These are phyloP conservation scores for Komagataella ulmi DNA, from an alignment of 805 yeast species.

Conservation along the genomic window DNA sequence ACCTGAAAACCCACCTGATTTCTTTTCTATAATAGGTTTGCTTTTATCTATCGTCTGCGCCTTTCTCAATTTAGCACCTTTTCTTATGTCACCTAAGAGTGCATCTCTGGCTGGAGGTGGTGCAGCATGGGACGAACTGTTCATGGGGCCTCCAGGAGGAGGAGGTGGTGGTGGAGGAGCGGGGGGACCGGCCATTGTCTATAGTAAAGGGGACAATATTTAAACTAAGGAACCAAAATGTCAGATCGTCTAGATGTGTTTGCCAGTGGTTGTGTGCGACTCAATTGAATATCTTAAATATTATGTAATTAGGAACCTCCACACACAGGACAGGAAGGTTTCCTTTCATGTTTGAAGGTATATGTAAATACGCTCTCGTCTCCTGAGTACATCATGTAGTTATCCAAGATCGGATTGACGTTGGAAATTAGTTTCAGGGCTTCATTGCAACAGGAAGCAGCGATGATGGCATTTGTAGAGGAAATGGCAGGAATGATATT, in stretches of 20 bases:
- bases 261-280: background rate
- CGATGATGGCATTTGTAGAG: slow-evolving; percentile 84
- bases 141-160: slow-evolving; percentile 20
- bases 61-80: slow-evolving; percentile 48
- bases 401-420: slow-evolving; percentile 50
- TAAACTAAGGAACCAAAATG: too few species aligned
- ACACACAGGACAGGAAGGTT: slow-evolving; percentile 27
- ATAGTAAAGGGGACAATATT: slow-evolving; percentile 2
- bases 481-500: slow-evolving; percentile 91
- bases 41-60: slow-evolving; percentile 58
- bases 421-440: slow-evolving; percentile 69
- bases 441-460: slow-evolving; percentile 82
- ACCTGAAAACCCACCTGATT: slow-evolving; percentile 8
- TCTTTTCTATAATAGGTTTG: slow-evolving; percentile 35
- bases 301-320: slow-evolving; percentile 12
- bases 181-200: slow-evolving; percentile 27
- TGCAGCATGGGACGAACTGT: slow-evolving; percentile 14
- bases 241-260: background rate
- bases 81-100: slow-evolving; percentile 71
- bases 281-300: background rate
- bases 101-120: slow-evolving; percentile 31
- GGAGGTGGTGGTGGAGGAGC: slow-evolving; percentile 55
- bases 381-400: slow-evolving; percentile 83
- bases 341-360: slow-evolving; percentile 24
- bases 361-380: slow-evolving; percentile 35